These are phyloP conservation scores for Copromyces sp. DNA, from an alignment of 495 filamentous ascomycete genomes.

Conservation along the genomic window DNA sequence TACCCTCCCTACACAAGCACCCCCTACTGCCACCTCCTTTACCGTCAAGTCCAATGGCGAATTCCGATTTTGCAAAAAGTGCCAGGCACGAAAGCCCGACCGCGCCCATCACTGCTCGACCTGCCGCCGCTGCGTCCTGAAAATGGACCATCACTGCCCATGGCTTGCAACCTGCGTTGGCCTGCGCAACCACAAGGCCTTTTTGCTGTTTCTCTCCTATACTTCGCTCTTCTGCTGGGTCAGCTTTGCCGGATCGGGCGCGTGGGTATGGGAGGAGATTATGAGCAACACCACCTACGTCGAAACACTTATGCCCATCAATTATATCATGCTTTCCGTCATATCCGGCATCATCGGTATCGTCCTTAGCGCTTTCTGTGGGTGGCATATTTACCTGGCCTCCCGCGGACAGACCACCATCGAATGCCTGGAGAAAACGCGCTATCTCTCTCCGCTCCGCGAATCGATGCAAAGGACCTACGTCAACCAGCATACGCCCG, in stretches of 20 bases:
- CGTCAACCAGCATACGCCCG: constrained; percentile 38
- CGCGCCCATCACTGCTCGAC: constrained; percentile 94
- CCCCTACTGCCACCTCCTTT: constrained; percentile 54
- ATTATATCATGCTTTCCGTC: constrained; percentile 78
- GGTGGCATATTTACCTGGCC: constrained; percentile 84
- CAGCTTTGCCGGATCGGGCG: constrained; percentile 57
- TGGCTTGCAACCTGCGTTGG: constrained; percentile 97
- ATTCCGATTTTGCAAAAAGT: constrained; percentile 92
- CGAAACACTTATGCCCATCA: constrained; percentile 74
- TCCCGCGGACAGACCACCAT: constrained; percentile 79
- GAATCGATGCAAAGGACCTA: constrained; percentile 55
- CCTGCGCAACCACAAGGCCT: constrained; percentile 88
- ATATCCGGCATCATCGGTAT: constrained; percentile 84
- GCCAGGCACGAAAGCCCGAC: constrained; percentile 84
- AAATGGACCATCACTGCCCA: constrained; percentile 99
- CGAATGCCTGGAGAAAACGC: constrained; percentile 86
- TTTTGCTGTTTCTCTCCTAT: constrained; percentile 89
- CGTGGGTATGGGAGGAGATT: constrained; percentile 77
- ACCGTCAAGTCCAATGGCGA: constrained; percentile 87
- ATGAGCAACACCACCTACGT: constrained; percentile 47
- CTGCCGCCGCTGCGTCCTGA: constrained; percentile 85
- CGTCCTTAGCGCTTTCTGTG: constrained; percentile 80
- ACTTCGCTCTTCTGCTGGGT: constrained; percentile 78
- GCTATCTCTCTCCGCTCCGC: constrained; percentile 73
- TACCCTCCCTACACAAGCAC: constrained; percentile 37